A percentile compares a stretch with the other conserved stretches of the same genome.
Evolutionary conservation across 169 alveolate genomes (phyloP).

Genomic region (Cardiosporidium cionae): DNA sequence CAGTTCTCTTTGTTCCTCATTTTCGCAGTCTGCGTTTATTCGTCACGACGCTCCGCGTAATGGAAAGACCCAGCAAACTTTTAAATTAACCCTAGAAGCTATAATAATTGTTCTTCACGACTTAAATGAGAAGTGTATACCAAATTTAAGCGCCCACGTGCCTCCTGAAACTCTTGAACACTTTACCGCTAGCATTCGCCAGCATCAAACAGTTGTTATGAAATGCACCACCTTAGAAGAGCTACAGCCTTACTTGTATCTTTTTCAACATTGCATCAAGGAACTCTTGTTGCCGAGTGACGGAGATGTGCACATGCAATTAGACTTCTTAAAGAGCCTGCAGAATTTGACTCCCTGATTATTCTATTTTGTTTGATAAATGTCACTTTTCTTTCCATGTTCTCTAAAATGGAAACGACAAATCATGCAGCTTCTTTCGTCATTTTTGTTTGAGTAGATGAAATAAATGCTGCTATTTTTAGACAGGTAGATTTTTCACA

Average conservation of each 20-base stretch:
- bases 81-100: not conserved
- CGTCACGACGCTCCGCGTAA: too few species aligned
- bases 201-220: not conserved
- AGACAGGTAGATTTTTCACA: too few species aligned
- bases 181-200: not conserved
- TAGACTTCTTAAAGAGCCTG: not conserved
- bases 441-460: too few species aligned
- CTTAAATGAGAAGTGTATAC: not conserved
- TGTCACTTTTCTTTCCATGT: too few species aligned
- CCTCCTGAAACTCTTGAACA: not conserved
- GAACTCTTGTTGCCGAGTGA: not conserved
- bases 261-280: not conserved
- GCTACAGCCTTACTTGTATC: not conserved
- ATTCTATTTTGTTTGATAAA: too few species aligned
- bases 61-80: too few species aligned
- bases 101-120: not conserved
- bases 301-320: not conserved
- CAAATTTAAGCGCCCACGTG: not conserved
- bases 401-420: too few species aligned
- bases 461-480: too few species aligned
- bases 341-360: too few species aligned
- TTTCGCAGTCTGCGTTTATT: too few species aligned
- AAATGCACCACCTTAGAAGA: not conserved
- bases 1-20: too few species aligned
- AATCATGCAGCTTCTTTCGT: too few species aligned